These are phyloP conservation scores for Corniculantispora saksenae DNA, from an alignment of 2,329 filamentous ascomycete genomes.

Conservation along the genomic window DNA sequence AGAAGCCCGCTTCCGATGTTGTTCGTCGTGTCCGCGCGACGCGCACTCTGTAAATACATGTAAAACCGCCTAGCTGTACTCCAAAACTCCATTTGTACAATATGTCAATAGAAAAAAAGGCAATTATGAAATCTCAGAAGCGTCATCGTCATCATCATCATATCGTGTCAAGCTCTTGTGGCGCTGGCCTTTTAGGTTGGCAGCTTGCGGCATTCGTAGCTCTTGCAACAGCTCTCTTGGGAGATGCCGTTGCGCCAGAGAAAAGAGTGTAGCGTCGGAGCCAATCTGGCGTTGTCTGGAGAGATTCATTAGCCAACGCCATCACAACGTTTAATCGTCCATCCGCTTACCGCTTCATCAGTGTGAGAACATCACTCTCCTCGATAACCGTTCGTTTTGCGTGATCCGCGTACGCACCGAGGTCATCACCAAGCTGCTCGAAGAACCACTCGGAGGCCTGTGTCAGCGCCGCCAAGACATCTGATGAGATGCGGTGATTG, in stretches of 20 bases:
- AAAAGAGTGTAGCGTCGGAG: constrained; percentile 73
- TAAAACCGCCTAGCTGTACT: constrained; percentile 28
- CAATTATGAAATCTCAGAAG: constrained; percentile 36
- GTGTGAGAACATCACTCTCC: constrained; percentile 76
- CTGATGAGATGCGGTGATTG: constrained; percentile 70
- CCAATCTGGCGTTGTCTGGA: constrained; percentile 76
- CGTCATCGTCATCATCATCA: constrained; percentile 28
- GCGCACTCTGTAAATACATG: constrained; percentile 17
- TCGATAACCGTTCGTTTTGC: constrained; percentile 83
- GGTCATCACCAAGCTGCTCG: constrained; percentile 79
- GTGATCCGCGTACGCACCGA: constrained; percentile 78
- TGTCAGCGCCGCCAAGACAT: constrained; percentile 72
- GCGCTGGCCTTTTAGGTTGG: constrained; percentile 50
- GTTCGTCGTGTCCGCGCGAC: constrained; percentile 69
- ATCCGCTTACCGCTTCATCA: constrained; percentile 75
- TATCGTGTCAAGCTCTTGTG: constrained; percentile 30
- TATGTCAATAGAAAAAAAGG: constrained; percentile 16
- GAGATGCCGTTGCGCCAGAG: constrained; percentile 79
- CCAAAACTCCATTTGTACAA: constrained; percentile 26
- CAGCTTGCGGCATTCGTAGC: constrained; percentile 67
- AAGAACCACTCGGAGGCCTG: constrained; percentile 91
- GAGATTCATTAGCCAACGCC: constrained; percentile 21
- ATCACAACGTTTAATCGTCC: constrained; percentile 3
- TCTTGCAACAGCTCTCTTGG: constrained; percentile 82
- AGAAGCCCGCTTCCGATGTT: constrained; percentile 76